These are phyloP conservation scores for Globisporangium paddicum DNA, from an alignment of 352 stramenopile genomes.

Conservation along the genomic window DNA sequence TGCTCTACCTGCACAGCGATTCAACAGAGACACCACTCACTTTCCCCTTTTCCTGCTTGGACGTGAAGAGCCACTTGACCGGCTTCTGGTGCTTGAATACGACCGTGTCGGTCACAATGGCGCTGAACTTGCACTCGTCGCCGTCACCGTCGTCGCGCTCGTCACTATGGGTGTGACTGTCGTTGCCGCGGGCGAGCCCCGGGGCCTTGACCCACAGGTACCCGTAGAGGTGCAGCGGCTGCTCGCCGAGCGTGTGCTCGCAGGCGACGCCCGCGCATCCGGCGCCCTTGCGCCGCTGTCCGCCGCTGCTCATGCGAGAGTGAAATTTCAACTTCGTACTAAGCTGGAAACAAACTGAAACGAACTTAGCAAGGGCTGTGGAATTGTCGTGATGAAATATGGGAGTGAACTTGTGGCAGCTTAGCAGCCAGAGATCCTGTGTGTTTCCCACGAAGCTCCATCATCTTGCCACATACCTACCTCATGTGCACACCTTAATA, in stretches of 20 bases:
- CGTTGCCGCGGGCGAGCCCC: background rate
- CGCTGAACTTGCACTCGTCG: slow-evolving; percentile 27
- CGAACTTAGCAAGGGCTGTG: too few relatives aligned
- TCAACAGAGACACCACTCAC: too few relatives aligned
- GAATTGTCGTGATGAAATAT: too few relatives aligned
- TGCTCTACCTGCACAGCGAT: too few relatives aligned
- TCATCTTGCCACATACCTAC: too few relatives aligned
- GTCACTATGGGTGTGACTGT: background rate
- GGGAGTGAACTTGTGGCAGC: too few relatives aligned
- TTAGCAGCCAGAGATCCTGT: too few relatives aligned
- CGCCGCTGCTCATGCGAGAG: background rate
- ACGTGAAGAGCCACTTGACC: slow-evolving; percentile 70
- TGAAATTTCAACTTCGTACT: background rate
- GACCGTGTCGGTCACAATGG: slow-evolving; percentile 60
- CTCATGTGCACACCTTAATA: background rate
- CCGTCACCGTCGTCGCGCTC: slow-evolving; percentile 1
- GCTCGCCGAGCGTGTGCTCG: slow-evolving; percentile 54
- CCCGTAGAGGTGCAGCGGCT: slow-evolving; percentile 56
- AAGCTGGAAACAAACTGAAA: too few relatives aligned
- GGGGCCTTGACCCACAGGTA: slow-evolving; percentile 54
- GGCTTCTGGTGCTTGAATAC: slow-evolving; percentile 70
- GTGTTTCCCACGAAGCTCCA: too few relatives aligned
- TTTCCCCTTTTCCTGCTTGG: slow-evolving; percentile 62
- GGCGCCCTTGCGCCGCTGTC: slow-evolving; percentile 28
- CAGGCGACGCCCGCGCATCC: slow-evolving; percentile 60